These are phyloP conservation scores for Telfairia occidentalis DNA, from an alignment of 331 rosid species.

Conservation along the genomic window DNA sequence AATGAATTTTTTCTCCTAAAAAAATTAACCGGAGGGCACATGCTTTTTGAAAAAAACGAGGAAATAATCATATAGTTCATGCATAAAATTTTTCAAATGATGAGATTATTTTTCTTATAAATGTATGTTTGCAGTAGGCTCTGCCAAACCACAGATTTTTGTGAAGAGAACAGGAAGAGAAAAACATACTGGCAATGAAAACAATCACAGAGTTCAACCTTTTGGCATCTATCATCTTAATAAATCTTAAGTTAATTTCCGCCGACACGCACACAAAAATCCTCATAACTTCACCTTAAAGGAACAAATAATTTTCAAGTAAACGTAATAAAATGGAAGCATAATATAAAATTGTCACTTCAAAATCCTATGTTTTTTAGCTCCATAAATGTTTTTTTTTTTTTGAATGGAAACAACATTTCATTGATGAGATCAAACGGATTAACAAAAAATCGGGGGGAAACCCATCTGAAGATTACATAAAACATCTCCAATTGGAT, in stretches of 20 bases:
- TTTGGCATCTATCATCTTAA: not conserved
- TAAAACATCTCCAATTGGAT: too few relatives aligned
- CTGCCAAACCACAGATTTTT: not conserved
- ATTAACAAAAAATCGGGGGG: too few relatives aligned
- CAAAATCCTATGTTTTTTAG: not conserved
- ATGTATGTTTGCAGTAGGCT: not conserved
- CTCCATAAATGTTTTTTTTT: too few relatives aligned
- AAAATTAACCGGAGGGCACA: too few relatives aligned
- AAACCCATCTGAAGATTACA: too few relatives aligned
- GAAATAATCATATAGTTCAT: not conserved
- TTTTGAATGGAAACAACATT: too few relatives aligned
- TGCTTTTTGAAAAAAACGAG: not conserved
- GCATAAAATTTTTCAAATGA: not conserved
- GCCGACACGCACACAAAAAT: too few relatives aligned
- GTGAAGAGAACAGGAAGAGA: not conserved
- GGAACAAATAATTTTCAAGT: not conserved
- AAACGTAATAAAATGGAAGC: not conserved
- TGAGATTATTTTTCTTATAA: not conserved
- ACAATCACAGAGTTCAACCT: not conserved
- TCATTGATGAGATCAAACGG: too few relatives aligned
- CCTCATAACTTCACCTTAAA: not conserved
- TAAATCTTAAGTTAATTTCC: not conserved
- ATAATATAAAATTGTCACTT: not conserved
- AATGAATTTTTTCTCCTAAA: too few relatives aligned
- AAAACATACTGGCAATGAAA: not conserved